These are phyloP conservation scores for Fusarium incarnatum DNA, from an alignment of 2,329 filamentous ascomycete genomes.

Conservation along the genomic window DNA sequence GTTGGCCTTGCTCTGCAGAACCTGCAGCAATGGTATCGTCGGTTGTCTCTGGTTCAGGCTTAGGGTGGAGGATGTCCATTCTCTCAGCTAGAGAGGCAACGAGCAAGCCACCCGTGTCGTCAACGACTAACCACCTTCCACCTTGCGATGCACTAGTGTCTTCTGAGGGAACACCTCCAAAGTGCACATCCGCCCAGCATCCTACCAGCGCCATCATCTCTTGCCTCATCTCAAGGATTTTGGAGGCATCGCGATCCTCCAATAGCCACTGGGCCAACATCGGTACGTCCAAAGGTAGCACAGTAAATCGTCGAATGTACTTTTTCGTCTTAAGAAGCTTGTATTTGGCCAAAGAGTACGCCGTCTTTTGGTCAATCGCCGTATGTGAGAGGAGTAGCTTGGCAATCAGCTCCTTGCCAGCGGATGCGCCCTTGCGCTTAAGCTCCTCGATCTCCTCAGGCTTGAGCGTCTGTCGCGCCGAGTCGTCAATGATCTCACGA, in stretches of 20 bases:
- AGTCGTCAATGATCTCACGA: constrained; percentile 69
- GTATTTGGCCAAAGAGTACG: constrained; percentile 94
- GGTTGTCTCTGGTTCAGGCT: constrained; percentile 45
- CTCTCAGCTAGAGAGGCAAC: constrained; percentile 87
- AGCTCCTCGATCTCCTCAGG: constrained; percentile 81
- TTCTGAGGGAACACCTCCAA: constrained; percentile 52
- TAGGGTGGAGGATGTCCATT: constrained; percentile 80
- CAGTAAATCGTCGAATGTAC: constrained; percentile 88
- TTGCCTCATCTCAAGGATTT: constrained; percentile 86
- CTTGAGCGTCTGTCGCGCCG: constrained; percentile 79
- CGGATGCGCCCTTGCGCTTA: constrained; percentile 78
- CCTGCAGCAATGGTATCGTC: constrained; percentile 15
- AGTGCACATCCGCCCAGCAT: constrained; percentile 92
- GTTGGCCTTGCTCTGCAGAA: constrained; percentile 12
- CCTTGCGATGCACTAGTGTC: constrained; percentile 47
- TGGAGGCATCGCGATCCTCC: constrained; percentile 80
- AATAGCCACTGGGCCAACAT: constrained; percentile 81
- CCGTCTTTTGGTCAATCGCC: constrained; percentile 91
- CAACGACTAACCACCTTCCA: constrained; percentile 81
- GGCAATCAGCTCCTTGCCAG: constrained; percentile 90
- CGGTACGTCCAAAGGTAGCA: constrained; percentile 84
- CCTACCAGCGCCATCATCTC: constrained; percentile 84
- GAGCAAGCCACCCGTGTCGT: constrained; percentile 86
- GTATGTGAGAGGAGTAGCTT: constrained; percentile 92
- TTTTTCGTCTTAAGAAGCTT: constrained; percentile 94